Evolutionary conservation across 1,284 basidiomycete species (phyloP), one percentile per base, ranked within the genome.

Genomic region (Pyrrhoderma lamaoense): DNA sequence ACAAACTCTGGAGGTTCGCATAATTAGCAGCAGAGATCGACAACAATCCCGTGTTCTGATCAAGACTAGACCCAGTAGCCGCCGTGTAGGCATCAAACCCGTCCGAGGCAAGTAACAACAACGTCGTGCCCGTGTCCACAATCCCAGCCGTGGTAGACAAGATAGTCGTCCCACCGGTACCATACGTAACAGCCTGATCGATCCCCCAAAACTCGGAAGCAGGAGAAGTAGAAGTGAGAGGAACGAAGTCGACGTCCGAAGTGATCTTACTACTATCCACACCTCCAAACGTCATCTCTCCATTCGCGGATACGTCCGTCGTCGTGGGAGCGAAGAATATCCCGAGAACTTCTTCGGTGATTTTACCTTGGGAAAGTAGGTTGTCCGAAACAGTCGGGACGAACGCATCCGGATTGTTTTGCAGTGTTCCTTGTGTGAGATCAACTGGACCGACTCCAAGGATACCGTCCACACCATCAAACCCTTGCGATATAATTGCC

Each of bases 201-300:
- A 85, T 79, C 37, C 82, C 82, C 78, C 79, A 85, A 69, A 72
- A 84, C 36, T 65, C 56, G 45, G 58, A 66, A 8, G 79, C 69
- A 22, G 80, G 81, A 8, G 53, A 62, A 1, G 73, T 75, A 9
- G 56, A 58, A 1, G 79, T 81, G 45, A 77, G 35, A 8, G 76
- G 69, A 72, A 68, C 63, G 62, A 69, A 80, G 42, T 60, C 62
- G 37, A 82, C 59, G 9, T 62, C 46, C 0, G 75, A 74, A 14
- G 69, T 73, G 65, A 70, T 74, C 60, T 75, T 77, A 59, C 57
- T 65, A 37, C 67, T 49, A 56, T 80, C 76, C 42, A 65, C 65
- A 42, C 75, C 76, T 54, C 79, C 78, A 64, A 70, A 67, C 14
- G 60, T 64, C 16, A 69, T 51, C 54, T 65, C 61, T 21, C 61